phyloP scores from a whole-genome alignment of 2,329 filamentous ascomycete genomes.

The Uncinocarpus reesii region DNA sequence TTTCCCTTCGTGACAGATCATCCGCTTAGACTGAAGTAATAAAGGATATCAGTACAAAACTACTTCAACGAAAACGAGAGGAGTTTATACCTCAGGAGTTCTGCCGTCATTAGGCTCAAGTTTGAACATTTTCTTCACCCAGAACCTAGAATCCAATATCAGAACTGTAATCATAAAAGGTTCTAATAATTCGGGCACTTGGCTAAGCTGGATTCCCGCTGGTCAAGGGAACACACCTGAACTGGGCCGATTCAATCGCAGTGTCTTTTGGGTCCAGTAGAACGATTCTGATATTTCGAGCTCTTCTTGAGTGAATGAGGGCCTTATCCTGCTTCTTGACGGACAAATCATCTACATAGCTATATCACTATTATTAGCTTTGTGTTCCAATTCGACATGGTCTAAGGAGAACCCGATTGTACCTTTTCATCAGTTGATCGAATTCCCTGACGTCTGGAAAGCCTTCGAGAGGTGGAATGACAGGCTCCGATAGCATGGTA shows the following conservation, averaged over 20 bases:
- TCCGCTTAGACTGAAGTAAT: slow-evolving; percentile 27
- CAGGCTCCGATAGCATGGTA: slow-evolving; percentile 37
- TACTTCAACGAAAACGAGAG: background rate
- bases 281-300: slow-evolving; percentile 39
- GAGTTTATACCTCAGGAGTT: slow-evolving; percentile 27
- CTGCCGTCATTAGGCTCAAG: slow-evolving; percentile 34
- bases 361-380: slow-evolving; percentile 17
- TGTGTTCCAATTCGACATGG: background rate
- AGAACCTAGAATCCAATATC: slow-evolving; percentile 32
- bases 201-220: background rate
- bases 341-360: slow-evolving; percentile 42
- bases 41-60: background rate
- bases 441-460: slow-evolving; percentile 40
- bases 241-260: slow-evolving; percentile 42
- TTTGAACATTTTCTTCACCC: slow-evolving; percentile 46
- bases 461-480: slow-evolving; percentile 35
- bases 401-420: slow-evolving; percentile 5
- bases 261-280: slow-evolving; percentile 43
- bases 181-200: too few species aligned
- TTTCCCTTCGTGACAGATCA: slow-evolving; percentile 43
- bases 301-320: slow-evolving; percentile 40
- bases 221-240: slow-evolving; percentile 28
- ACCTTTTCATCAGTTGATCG: slow-evolving; percentile 39
- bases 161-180: too few species aligned
- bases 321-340: slow-evolving; percentile 45